Evolutionary conservation across 2,329 filamentous ascomycete species (phyloP), one percentile per base, ranked within the genome.

Genomic region (Phyllosticta citriasiana): DNA sequence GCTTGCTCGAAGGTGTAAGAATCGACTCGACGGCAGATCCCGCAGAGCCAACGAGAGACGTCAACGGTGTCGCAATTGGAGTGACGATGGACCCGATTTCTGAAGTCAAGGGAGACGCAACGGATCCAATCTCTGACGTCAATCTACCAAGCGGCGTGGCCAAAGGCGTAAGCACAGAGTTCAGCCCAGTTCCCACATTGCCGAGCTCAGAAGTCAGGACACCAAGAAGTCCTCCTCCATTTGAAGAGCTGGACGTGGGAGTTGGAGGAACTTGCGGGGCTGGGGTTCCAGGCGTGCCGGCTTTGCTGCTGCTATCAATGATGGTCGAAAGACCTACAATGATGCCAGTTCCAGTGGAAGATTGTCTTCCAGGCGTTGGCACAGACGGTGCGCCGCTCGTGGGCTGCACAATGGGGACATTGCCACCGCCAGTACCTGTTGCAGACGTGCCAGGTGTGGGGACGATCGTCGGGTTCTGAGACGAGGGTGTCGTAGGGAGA

Each of bases 301-400:
- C 12, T 10, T 59, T 60, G 53, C 59, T 63, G 30, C 55, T 62
- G 55, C 61, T 63, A 25, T 54, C 66, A 19, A 72, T 65, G 56
- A 71, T 65, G 3, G 69, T 71, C 4, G 69, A 70, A 4, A 73
- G 62, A 16, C 71, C 71, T 25, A 73, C 69, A 33, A 70, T 69
- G 63, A 72, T 69, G 8, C 68, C 65, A 40, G 60, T 62, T 12
- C 68, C 65, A 24, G 59, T 61, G 16, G 60, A 57, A 2, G 60
- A 51, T 5, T 54, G 24, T n/a, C 51, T 33, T 16, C 30, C 24
- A 9, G 60, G 60, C 2, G 60, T 62, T n/a, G 33, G 51, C 27
- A 40, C 50, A 10, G 50, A 52, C 12, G 33, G 30, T 12, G 19
- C 25, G 9, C 50, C 47, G 51, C 51, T 58, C 16, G 59, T 61